Evolutionary conservation across 768 basidiomycete species (phyloP).

Genomic region (Russula compacta): DNA sequence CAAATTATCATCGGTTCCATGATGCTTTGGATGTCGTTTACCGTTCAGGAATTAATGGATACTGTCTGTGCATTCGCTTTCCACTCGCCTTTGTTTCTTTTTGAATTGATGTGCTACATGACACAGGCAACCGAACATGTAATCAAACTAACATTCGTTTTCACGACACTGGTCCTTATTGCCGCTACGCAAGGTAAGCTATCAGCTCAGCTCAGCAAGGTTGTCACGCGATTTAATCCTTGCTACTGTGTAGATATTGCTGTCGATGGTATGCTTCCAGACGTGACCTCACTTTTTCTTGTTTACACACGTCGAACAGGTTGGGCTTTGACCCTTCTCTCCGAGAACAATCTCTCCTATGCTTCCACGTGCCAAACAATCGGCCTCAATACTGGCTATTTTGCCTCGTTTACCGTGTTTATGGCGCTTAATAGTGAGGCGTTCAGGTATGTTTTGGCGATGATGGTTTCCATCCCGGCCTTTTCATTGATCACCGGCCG

Average conservation of each 20-base stretch:
- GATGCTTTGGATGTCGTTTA: slow-evolving; percentile 69
- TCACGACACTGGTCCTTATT: slow-evolving; percentile 85
- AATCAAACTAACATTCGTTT: slow-evolving; percentile 66
- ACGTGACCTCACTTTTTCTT: slow-evolving; percentile 31
- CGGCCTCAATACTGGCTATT: slow-evolving; percentile 91
- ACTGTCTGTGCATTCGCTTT: slow-evolving; percentile 42
- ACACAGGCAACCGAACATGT: slow-evolving; percentile 75
- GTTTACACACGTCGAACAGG: slow-evolving; percentile 30
- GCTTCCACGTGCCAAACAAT: slow-evolving; percentile 98
- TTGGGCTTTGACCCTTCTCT: slow-evolving; percentile 79
- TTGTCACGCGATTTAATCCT: slow-evolving; percentile 16
- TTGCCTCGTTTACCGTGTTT: slow-evolving; percentile 95
- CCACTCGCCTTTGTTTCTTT: background rate
- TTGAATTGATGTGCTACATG: slow-evolving; percentile 7
- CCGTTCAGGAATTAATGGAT: slow-evolving; percentile 68
- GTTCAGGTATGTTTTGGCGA: slow-evolving; percentile 49
- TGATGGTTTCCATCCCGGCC: background rate
- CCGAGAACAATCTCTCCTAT: slow-evolving; percentile 88
- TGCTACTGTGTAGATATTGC: slow-evolving; percentile 65
- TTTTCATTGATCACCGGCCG: background rate
- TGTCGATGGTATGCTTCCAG: slow-evolving; percentile 68
- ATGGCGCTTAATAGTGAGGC: slow-evolving; percentile 92
- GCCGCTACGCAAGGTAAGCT: slow-evolving; percentile 90
- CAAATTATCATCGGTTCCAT: slow-evolving; percentile 80
- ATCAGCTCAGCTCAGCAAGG: background rate